These are phyloP conservation scores for Xylaria sp. DNA, from an alignment of 2,329 filamentous ascomycete species.

Conservation along the genomic window DNA sequence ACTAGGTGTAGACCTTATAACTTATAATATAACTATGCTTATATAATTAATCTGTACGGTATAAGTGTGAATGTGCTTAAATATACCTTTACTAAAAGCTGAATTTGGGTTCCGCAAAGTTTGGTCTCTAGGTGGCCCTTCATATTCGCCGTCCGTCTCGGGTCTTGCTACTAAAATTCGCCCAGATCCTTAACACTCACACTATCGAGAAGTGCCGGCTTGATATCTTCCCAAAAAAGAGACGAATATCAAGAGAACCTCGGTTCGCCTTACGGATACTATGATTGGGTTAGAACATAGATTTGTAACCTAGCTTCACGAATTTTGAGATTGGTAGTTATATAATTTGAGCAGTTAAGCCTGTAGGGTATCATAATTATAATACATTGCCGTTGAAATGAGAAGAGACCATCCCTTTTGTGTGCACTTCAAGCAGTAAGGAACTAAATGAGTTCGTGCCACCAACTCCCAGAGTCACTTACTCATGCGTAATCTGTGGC, in stretches of 20 bases:
- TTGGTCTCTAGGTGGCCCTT: no score
- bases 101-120: no score
- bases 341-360: neutral
- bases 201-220: neutral
- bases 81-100: no score
- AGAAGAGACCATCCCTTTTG: slow-evolving; percentile 24
- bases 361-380: slow-evolving; percentile 26
- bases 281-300: neutral
- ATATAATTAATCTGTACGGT: no score
- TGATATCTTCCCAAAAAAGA: neutral
- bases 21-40: no score
- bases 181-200: neutral
- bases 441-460: slow-evolving; percentile 1
- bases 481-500: slow-evolving; percentile 38
- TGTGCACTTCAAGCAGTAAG: slow-evolving; percentile 7
- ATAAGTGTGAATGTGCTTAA: no score
- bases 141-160: no score
- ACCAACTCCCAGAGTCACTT: neutral
- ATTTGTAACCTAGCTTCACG: neutral
- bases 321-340: neutral
- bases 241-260: neutral
- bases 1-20: no score
- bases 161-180: neutral
- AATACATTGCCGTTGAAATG: slow-evolving; percentile 19
- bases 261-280: neutral